Conservation (phyloP, 768 basidiomycete species). For the Kwoniella mangroviensis region DNA sequence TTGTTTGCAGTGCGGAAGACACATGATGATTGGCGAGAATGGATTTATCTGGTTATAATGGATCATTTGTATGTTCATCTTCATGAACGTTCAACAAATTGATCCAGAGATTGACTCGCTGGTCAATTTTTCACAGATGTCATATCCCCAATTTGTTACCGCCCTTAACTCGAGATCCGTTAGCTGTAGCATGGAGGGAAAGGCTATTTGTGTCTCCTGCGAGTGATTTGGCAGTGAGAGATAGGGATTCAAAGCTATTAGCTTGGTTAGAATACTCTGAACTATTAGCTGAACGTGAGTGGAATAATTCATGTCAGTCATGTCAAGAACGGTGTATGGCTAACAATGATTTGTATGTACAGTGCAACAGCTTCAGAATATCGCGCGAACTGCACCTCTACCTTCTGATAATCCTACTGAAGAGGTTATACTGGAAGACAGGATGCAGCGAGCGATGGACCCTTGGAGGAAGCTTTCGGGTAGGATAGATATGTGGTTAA, state of each 20-base stretch:
- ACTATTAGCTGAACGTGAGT: conserved; percentile 46
- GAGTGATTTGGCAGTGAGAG: conserved; percentile 42
- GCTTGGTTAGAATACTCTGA: conserved; percentile 56
- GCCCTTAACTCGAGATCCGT: conserved; percentile 35
- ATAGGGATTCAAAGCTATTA: conserved; percentile 52
- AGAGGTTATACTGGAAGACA: conserved; percentile 19
- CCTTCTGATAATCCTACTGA: conserved; percentile 13
- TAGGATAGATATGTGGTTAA: conserved; percentile 43
- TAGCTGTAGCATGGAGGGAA: conserved; percentile 41
- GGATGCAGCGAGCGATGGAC: conserved; percentile 27
- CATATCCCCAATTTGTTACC: conserved; percentile 38
- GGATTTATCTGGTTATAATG: conserved; percentile 51
- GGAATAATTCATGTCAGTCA: neutral
- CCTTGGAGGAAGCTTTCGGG: conserved; percentile 36
- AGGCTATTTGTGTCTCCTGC: conserved; percentile 20
- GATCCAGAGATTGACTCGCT: too few species aligned
- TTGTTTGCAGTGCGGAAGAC: conserved; percentile 21
- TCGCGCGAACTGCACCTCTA: conserved; percentile 15
- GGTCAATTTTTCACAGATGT: conserved; percentile 22
- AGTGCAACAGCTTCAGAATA: conserved; percentile 25
- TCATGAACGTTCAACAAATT: too few species aligned
- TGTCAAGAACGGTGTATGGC: neutral
- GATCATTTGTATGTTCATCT: conserved; percentile 39
- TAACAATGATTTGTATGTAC: neutral
- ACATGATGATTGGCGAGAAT: conserved; percentile 54